Percentiles rank a stretch among this genome's conserved stretches.
phyloP scores from a whole-genome alignment of 148 eudicot species.

The Rhododendron molle region DNA sequence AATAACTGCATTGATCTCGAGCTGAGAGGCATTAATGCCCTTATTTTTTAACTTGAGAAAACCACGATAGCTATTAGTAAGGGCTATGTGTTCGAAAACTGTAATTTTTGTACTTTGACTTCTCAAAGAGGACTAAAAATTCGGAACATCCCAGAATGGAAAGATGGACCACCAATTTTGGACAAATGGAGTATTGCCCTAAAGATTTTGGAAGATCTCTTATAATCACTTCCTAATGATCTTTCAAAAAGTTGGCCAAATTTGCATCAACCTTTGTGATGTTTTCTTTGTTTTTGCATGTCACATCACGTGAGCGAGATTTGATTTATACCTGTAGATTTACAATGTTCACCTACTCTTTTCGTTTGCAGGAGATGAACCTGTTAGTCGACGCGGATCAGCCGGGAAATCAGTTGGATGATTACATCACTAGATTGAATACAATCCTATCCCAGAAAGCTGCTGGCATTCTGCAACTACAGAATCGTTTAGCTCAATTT shows the following conservation, averaged over 20 bases:
- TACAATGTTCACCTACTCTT: background rate
- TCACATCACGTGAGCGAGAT: background rate
- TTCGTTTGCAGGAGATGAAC: slow-evolving; percentile 73
- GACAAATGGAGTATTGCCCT: background rate
- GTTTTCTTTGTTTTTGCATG: background rate
- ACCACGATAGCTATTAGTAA: background rate
- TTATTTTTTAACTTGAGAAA: background rate
- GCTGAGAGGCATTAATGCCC: background rate
- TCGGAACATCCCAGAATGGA: background rate
- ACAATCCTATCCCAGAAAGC: slow-evolving; percentile 86
- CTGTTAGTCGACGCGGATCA: slow-evolving; percentile 88
- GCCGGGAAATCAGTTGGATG: slow-evolving; percentile 87
- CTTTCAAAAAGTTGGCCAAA: background rate
- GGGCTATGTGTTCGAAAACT: background rate
- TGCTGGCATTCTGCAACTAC: slow-evolving; percentile 74
- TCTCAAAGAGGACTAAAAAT: background rate
- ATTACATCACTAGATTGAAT: slow-evolving; percentile 69
- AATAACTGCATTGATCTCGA: background rate
- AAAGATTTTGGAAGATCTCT: background rate
- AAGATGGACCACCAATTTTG: background rate
- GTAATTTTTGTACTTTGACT: background rate
- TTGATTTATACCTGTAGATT: background rate
- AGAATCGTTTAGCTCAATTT: slow-evolving; percentile 76
- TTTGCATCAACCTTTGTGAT: background rate
- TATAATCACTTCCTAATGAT: background rate